Evolutionary conservation across 2,329 filamentous ascomycete genomes (phyloP), one percentile per base, ranked within the genome.

Genomic region (Leptoxyphium fumago): DNA sequence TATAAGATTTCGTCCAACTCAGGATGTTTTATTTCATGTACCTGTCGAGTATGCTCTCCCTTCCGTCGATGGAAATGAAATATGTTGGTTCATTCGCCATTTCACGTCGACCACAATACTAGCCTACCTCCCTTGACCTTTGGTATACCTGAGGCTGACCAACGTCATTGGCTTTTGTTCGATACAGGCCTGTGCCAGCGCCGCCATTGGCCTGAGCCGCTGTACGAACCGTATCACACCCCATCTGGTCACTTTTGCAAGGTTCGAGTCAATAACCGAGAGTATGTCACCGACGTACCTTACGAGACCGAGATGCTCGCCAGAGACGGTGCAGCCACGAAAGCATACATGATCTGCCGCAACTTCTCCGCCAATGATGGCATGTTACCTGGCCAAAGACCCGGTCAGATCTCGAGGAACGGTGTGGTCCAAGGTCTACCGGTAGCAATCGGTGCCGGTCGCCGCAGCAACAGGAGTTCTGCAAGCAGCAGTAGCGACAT

Each of bases 361-460:
- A 94, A 94, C 72, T 95, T 95, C 68, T 94, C 86, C 45, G 84
- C 93, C 64, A 95, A 94, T 61, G 87, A 93, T 56, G 89, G 89
- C 61, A 94, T 94, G 86, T 77, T 75, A 50, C 77, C 68, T 59
- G 58, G 73, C 53, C 55, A 77, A 64, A 51, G 73, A 61, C 67
- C 72, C 57, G 62, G 73, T 62, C 60, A 74, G 62, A 52, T 70
- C 4, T 50, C 48, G 1, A 43, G 48, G 36, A 51, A 47, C 62
- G 63, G 64, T 15, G 65, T 74, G 17, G 66, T 77, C 38, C 77
- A 81, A 61, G 77, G 77, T 5, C 63, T 78, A 18, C 77, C 77
- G 1, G 75, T 78, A 46, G 75, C 77, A 28, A 80, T 80, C 61
- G 77, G 77, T 39, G 74, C 73, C 10, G 77, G 77, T 18, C 62